Evolutionary conservation across 495 filamentous ascomycete genomes (phyloP).

Genomic region (Endocarpon pusillum): DNA sequence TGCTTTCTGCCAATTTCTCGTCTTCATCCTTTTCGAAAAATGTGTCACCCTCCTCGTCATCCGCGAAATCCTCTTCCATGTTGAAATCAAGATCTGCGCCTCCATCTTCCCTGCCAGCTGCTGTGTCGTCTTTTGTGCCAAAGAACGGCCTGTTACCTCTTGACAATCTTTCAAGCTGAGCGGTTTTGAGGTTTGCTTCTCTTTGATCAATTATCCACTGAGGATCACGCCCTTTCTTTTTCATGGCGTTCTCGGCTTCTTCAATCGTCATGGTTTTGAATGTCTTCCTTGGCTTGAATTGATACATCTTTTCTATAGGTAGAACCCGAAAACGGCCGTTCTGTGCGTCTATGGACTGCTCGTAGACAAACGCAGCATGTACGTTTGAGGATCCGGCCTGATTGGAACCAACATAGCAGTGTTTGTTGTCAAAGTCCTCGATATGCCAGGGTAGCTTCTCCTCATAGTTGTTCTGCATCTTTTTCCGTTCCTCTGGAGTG

Average conservation of each 20-base stretch:
- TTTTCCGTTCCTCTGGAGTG: slow-evolving; percentile 65
- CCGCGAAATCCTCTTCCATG: slow-evolving; percentile 47
- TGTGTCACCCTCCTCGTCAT: slow-evolving; percentile 75
- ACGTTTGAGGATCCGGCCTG: slow-evolving; percentile 67
- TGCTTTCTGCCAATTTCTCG: slow-evolving; percentile 65
- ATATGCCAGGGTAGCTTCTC: slow-evolving; percentile 92
- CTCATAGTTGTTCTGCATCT: slow-evolving; percentile 71
- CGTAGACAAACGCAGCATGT: slow-evolving; percentile 56
- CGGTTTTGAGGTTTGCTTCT: slow-evolving; percentile 30
- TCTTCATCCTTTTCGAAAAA: slow-evolving; percentile 75
- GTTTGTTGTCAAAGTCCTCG: slow-evolving; percentile 87
- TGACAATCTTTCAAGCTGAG: slow-evolving; percentile 29
- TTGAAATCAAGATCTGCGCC: slow-evolving; percentile 40
- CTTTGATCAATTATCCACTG: slow-evolving; percentile 62
- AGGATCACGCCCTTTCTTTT: slow-evolving; percentile 50
- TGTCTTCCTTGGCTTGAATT: slow-evolving; percentile 65
- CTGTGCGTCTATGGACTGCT: slow-evolving; percentile 15
- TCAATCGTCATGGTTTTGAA: slow-evolving; percentile 70
- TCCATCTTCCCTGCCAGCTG: slow-evolving; percentile 30
- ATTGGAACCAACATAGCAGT: slow-evolving; percentile 83
- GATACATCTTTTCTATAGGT: slow-evolving; percentile 89
- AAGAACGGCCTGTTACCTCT: slow-evolving; percentile 22
- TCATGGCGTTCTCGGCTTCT: slow-evolving; percentile 69
- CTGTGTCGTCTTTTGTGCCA: slow-evolving; percentile 13
- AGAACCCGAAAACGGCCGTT: slow-evolving; percentile 59